Evolutionary conservation across 2,329 filamentous ascomycete genomes (phyloP), one percentile per base, ranked within the genome.

Genomic region (Thielaviopsis punctulata): DNA sequence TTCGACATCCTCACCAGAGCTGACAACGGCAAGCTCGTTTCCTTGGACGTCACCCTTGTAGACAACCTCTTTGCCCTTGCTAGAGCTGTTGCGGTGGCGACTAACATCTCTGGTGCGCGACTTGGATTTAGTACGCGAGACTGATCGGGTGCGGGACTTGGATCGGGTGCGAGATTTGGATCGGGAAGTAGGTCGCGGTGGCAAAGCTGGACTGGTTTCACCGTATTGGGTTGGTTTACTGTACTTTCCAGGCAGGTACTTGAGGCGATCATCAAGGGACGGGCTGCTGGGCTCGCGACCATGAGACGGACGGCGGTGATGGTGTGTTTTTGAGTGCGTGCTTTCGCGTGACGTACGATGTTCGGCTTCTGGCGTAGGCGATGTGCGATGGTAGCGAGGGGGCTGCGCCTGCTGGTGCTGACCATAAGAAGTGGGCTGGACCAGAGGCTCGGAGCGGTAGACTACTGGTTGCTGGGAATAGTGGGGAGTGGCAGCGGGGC

Each of bases 231-330:
- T 57, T 51, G 2, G 52, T 50, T 64, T 63, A 58, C 65, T 66
- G 57, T 75, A 74, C 58, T 73, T 75, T 56, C 68, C 65, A 1
- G 72, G 72, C 36, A 74, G 61, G 57, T 66, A 71, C 52, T 68
- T 67, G 46, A 73, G 60, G 57, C 63, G 66, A 49, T 69, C 63
- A 9, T 68, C 64, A 18, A 52, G n/a, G 12, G 21, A 21, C n/a
- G 36, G 19, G n/a, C n/a, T n/a, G 6, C 23, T 27, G 13, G 27
- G 24, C 7, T 45, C 49, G 15, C n/a, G n/a, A n/a, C 41, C 24
- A 47, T 41, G 10, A 15, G 47, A 19, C 19, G 41, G 48, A 15
- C 8, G 15, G 24, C 27, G n/a, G n/a, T 47, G 52, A 6, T n/a
- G 52, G 8, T n/a, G n/a, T n/a, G 48, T 30, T 15, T 46, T 43